Base-by-base conservation (phyloP, 164 flowering plant species). In the Platanus orientalis region DNA sequence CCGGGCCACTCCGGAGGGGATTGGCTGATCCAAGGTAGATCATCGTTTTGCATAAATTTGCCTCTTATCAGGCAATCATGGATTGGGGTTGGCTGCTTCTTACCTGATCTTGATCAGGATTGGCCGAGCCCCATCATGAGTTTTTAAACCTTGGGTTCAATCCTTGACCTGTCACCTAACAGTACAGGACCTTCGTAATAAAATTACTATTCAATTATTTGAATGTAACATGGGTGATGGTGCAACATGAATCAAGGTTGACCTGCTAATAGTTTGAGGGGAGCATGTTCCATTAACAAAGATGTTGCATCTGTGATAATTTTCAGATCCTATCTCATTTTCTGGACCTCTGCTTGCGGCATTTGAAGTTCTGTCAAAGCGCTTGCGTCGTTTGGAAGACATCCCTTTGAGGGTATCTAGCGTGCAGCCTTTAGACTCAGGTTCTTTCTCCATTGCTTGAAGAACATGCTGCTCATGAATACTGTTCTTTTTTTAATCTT, bases 341-440 rank as follows among this genome's bases (percentile, higher is more conserved):
- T 73, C 84, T 69, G 79, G 73, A 68, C 75, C 57, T 73, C 70
- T 94, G 63, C 72, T 79, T 52, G 71, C 49, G 66, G 93, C 96
- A 63, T 83, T 79, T 82, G 92, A 87, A 14, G 77, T 63, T 63
- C 76, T 94, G 59, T 83, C 96, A 20, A 83, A 82, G 72, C 81
- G 84, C 19, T 71, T 94, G 76, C 92, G 85, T 21, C 62, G 51
- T 52, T 75, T 94, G 56, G 72, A 79, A 45, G 93, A 81, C 72
- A 81, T 94, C 70, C 99, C 97, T 58, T 76, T 94, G 78, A 83
- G 56, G 68, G 73, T 91, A 50, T 89, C 93, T 51, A 88, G 89
- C 64, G 97, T 94, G 64, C 96, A 89, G 69, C 89, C 92, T 66
- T 70, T 94, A 58, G 93, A 91, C 62, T 69, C 99, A 79, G 97